Percentiles rank a stretch among this genome's conserved stretches.
These are phyloP conservation scores for Nemania sp. DNA, from an alignment of 2,329 filamentous ascomycete genomes.

Conservation along the genomic window DNA sequence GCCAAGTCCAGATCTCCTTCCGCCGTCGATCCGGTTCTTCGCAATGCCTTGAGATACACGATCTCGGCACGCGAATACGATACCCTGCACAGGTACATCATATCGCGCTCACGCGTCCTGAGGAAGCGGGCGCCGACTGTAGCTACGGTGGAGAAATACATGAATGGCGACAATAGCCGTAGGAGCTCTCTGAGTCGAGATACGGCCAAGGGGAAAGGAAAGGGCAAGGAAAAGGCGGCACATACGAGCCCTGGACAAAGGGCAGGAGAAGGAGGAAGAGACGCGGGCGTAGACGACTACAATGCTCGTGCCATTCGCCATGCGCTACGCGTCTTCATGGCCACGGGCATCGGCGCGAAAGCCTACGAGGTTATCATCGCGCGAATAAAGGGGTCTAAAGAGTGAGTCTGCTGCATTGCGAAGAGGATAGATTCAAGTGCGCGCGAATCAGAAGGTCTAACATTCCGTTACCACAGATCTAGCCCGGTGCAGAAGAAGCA, in stretches of 20 bases:
- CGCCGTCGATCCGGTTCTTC: constrained; percentile 69
- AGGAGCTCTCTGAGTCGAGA: constrained; percentile 27
- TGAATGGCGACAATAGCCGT: constrained; percentile 40
- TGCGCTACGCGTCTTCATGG: constrained; percentile 70
- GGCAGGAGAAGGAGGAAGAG: constrained; percentile 33
- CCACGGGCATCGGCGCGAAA: constrained; percentile 65
- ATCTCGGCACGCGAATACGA: constrained; percentile 86
- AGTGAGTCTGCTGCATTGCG: constrained; percentile 44
- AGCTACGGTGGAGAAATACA: constrained; percentile 59
- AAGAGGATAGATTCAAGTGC: too few species aligned
- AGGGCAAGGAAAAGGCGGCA: constrained; percentile 19
- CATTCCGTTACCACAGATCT: constrained; percentile 21
- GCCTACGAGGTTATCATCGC: constrained; percentile 58
- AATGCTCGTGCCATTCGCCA: constrained; percentile 72
- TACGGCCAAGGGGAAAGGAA: constrained; percentile 40
- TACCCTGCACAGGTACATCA: constrained; percentile 77
- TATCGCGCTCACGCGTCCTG: constrained; percentile 68
- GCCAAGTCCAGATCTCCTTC: constrained; percentile 27
- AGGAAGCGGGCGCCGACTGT: constrained; percentile 59
- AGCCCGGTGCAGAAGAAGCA: constrained; percentile 47
- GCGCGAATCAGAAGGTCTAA: too few species aligned
- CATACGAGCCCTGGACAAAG: constrained; percentile 27
- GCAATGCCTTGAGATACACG: constrained; percentile 85
- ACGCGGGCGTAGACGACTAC: constrained; percentile 58
- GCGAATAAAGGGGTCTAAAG: constrained; percentile 49